Conservation (phyloP, 805 yeast genomes). For the Cyberlindnera mrakii region DNA sequence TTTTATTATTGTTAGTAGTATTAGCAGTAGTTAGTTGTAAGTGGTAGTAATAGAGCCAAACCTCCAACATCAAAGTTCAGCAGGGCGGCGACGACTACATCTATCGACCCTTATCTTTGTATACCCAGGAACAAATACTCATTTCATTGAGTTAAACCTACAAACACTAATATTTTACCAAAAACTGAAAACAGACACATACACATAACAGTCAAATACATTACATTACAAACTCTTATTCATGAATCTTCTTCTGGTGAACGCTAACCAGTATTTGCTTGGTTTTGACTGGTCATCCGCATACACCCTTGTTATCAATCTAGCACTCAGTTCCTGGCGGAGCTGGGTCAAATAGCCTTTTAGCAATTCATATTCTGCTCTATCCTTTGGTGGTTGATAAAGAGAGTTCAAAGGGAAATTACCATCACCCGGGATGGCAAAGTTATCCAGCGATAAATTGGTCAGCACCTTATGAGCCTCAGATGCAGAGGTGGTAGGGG, state of each 20-base stretch:
- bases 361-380: conserved; percentile 71
- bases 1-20: too few species aligned
- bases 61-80: too few species aligned
- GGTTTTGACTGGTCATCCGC: conserved; percentile 55
- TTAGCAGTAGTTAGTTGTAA: too few species aligned
- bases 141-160: too few species aligned
- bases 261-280: conserved; percentile 92
- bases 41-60: too few species aligned
- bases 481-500: conserved; percentile 37
- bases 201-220: background rate
- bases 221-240: conserved; percentile 62
- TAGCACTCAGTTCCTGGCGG: conserved; percentile 85
- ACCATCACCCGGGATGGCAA: conserved; percentile 90
- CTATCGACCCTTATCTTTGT: too few species aligned
- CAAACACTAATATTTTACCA: too few species aligned
- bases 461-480: conserved; percentile 69
- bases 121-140: too few species aligned
- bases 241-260: conserved; percentile 93
- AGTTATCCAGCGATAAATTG: conserved; percentile 81
- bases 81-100: too few species aligned
- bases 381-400: conserved; percentile 70
- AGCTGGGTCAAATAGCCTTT: conserved; percentile 83
- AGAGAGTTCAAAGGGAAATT: conserved; percentile 84
- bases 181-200: too few species aligned
- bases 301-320: conserved; percentile 73